Evolutionary conservation across 2,329 filamentous ascomycete species (phyloP), one percentile per base, ranked within the genome.

Genomic region (Trichoderma asperellum): DNA sequence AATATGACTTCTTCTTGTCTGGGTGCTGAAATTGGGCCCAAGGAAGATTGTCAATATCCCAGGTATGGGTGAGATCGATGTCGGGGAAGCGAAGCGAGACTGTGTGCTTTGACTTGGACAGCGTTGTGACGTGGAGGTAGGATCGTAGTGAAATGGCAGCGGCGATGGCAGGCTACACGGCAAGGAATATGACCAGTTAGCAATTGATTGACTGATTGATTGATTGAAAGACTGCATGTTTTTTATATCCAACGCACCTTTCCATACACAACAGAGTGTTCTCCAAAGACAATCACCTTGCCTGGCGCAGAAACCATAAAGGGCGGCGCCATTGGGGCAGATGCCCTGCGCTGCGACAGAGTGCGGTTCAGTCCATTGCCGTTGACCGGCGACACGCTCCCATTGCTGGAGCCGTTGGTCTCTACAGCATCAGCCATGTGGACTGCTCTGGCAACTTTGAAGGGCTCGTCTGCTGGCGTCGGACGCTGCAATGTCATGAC

Each of bases 231-330:
- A n/a, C 3, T 43, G 18, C 6, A n/a, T n/a, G 40, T 43, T 18
- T 43, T 40, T 18, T n/a, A n/a, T n/a, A 43, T 43, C 18, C 16
- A 43, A 40, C 81, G 68, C 82, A 92, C 92, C 88, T 97, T 98
- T 77, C 94, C 94, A 77, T 99, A 89, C 24, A 99, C 96, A n/a
- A 98, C 96, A 2, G 96, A 92, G 83, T 99, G 96, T 80, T 99
- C 96, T 73, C 96, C 96, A 82, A 95, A 98, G 65, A 98, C 93
- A 79, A 99, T 99, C 77, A 97, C 96, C 80, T 99, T 99, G 72
- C 95, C 96, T 0, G 96, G 96, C 2, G 96, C 95, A 18, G 96
- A 98, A 69, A 98, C 94, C 92, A 99, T 97, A 79, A 99, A 99
- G 71, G 94, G 85, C 55, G 95, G 94, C 81, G 96, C 88, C 88